Base-by-base conservation (phyloP, 257 asterid genomes). In the Capsicum pubescens region DNA sequence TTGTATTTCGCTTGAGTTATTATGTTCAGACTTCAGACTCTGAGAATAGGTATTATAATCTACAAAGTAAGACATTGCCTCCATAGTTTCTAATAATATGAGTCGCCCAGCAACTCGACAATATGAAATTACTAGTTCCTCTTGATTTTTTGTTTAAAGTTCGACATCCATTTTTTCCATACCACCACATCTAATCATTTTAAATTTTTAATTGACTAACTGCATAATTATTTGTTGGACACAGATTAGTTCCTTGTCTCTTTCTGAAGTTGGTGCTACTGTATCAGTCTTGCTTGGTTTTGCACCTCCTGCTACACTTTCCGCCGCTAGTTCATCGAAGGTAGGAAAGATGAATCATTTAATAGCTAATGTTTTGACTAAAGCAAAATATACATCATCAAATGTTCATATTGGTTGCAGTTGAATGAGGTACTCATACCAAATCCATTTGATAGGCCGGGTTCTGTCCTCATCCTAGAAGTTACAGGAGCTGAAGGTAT, bases 401-500 rank as follows among this genome's bases (percentile, higher is more conserved):
- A 35, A 21, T 74, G 21, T 74, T 54, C 61, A 50, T 36, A 13
- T 66, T 87, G 63, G 59, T 87, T 92, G 87, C 92, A 97, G 99
- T 91, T 97, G 83, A 93, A 95, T 70, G 93, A 95, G 89, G 97
- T 97, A 83, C 95, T 97, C 17, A 52, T 67, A 88, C 99, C 98
- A 76, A 97, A 93, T 87, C 99, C 98, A 21, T 97, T 97, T 82
- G 90, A 95, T 90, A 90, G 94, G 89, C 99, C 99, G 52, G 92
- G 84, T 86, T 92, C 98, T 88, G 87, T 93, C 79, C 86, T 97
- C 83, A 85, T 93, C 86, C 92, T 95, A 48, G 98, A 95, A 90
- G 94, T 95, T 84, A 67, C 93, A 8, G 98, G 98, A 86, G 87
- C 85, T 54, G 93, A 92, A 91, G 98, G 99, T 93, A 81, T 36